A percentile compares a stretch with the other conserved stretches of the same genome.
Evolutionary conservation across 2,329 filamentous ascomycete genomes (phyloP).

Genomic region (Botrytis cinerea): DNA sequence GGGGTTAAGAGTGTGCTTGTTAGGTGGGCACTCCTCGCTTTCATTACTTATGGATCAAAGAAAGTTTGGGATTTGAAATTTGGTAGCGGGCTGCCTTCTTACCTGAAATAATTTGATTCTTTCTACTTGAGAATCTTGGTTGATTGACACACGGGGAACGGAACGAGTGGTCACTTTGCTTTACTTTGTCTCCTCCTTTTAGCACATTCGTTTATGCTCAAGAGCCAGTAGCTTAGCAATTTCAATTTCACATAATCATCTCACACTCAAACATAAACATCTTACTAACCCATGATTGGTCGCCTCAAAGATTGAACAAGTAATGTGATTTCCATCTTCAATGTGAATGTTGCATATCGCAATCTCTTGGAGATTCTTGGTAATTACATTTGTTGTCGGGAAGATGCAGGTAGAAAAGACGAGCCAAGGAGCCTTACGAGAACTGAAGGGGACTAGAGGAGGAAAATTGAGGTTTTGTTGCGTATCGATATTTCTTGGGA

Average conservation of each 20-base stretch:
- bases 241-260: background rate
- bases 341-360: conserved; percentile 16
- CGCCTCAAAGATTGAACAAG: background rate
- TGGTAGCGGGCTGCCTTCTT: conserved; percentile 22
- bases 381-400: conserved; percentile 12
- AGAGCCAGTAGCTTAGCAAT: background rate
- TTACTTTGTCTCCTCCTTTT: background rate
- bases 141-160: background rate
- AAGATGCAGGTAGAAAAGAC: background rate
- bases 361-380: conserved; percentile 20
- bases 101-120: conserved; percentile 18
- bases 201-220: background rate
- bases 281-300: background rate
- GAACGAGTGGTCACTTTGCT: background rate
- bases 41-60: conserved; percentile 22
- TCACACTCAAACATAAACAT: background rate
- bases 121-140: background rate
- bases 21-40: conserved; percentile 24
- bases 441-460: background rate
- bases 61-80: conserved; percentile 13
- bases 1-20: conserved; percentile 38
- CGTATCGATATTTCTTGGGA: conserved; percentile 18
- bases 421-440: background rate
- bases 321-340: conserved; percentile 11
- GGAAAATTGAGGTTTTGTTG: conserved; percentile 8